Evolutionary conservation across 768 basidiomycete species (phyloP).

Genomic region (Suillus luteus): DNA sequence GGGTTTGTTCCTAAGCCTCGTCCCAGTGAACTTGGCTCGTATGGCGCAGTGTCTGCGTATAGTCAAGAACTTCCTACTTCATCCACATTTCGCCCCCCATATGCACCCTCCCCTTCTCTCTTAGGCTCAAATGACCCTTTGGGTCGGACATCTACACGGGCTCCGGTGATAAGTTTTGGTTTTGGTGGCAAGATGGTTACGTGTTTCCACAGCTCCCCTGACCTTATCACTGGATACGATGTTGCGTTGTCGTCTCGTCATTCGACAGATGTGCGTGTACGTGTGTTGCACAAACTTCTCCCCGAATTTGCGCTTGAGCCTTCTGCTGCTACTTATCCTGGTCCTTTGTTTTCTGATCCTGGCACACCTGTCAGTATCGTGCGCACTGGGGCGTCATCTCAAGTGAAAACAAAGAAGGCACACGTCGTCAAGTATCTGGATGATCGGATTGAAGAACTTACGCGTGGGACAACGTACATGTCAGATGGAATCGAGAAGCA

Average conservation of each 20-base stretch:
- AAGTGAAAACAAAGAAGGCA: constrained; percentile 82
- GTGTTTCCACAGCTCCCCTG: constrained; percentile 77
- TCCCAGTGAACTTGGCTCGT: constrained; percentile 21
- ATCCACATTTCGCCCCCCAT: constrained; percentile 50
- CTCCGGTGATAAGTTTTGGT: constrained; percentile 86
- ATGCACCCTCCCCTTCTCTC: constrained; percentile 84
- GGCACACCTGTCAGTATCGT: constrained; percentile 68
- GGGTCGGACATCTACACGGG: constrained; percentile 67
- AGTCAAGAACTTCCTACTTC: constrained; percentile 32
- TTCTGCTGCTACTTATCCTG: constrained; percentile 69
- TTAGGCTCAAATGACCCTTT: constrained; percentile 83
- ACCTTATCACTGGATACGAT: constrained; percentile 73
- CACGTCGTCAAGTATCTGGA: constrained; percentile 77
- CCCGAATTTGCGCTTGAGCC: constrained; percentile 63
- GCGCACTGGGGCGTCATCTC: constrained; percentile 55
- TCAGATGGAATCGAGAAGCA: constrained; percentile 52
- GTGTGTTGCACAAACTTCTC: constrained; percentile 65
- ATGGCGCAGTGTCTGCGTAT: constrained; percentile 20
- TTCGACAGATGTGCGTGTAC: constrained; percentile 69
- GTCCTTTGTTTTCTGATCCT: constrained; percentile 82
- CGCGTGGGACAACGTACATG: constrained; percentile 74
- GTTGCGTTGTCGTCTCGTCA: constrained; percentile 73
- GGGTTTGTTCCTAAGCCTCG: constrained; percentile 27
- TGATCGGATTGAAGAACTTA: constrained; percentile 73
- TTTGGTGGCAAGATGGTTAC: constrained; percentile 91